phyloP scores from a whole-genome alignment of 1,284 basidiomycete genomes.

The Mrakiaceae sp. region DNA sequence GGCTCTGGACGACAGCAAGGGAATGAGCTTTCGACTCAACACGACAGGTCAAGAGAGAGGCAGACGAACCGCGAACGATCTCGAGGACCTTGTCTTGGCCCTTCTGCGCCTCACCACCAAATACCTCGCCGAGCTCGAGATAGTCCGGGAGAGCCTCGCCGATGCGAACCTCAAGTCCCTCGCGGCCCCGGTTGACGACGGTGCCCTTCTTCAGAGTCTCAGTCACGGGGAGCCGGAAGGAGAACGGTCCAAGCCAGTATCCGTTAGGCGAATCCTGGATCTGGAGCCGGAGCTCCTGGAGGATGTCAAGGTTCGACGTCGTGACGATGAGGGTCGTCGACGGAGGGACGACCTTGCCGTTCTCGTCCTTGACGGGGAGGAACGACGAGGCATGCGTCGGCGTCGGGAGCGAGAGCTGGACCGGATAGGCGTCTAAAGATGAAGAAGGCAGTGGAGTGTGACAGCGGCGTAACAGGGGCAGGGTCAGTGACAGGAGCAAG shows the following conservation, averaged over 20 bases:
- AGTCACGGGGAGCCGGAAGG: slow-evolving; percentile 28
- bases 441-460: not conserved
- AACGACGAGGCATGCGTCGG: not conserved
- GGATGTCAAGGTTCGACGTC: slow-evolving; percentile 5
- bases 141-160: slow-evolving; percentile 36
- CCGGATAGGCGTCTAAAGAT: not conserved
- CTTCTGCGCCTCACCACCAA: slow-evolving; percentile 24
- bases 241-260: slow-evolving; percentile 38
- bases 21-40: not conserved
- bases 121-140: slow-evolving; percentile 35
- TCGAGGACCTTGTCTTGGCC: slow-evolving; percentile 29
- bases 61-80: slow-evolving; percentile 30
- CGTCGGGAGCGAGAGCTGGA: not conserved
- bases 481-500: no score
- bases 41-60: not conserved
- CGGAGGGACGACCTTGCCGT: not conserved
- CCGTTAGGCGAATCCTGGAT: slow-evolving; percentile 35
- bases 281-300: slow-evolving; percentile 34
- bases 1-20: slow-evolving; percentile 29
- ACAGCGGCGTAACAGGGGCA: not conserved
- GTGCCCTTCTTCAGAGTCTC: slow-evolving; percentile 18
- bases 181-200: slow-evolving; percentile 25
- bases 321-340: not conserved
- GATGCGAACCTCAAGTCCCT: slow-evolving; percentile 30
- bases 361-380: not conserved